phyloP scores from a whole-genome alignment of 176 grass and related monocot species.

The Oryza coarctata region DNA sequence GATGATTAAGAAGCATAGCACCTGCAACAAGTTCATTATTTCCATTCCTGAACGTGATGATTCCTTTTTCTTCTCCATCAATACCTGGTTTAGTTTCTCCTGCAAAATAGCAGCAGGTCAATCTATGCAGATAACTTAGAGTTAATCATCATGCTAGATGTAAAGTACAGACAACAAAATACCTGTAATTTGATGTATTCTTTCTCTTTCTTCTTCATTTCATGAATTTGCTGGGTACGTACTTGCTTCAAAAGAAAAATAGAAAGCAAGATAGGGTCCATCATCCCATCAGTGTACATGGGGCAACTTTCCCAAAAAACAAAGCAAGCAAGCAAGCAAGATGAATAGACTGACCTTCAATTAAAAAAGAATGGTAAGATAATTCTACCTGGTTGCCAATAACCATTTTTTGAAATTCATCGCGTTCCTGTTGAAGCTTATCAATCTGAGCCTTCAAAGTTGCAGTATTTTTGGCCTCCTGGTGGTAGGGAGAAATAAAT shows the following conservation, averaged over 20 bases:
- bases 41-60: constrained; percentile 97
- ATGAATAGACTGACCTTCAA: not conserved
- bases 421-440: constrained; percentile 91
- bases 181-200: constrained; percentile 98
- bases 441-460: constrained; percentile 91
- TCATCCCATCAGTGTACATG: not conserved
- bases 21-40: constrained; percentile 98
- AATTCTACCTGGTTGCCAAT: constrained; percentile 93
- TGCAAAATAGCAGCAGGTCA: constrained; percentile 40
- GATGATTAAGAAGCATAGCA: constrained; percentile 33
- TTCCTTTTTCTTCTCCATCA: constrained; percentile 98
- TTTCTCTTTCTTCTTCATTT: constrained; percentile 99
- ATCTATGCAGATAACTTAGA: constrained; percentile 4
- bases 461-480: constrained; percentile 92
- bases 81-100: constrained; percentile 91
- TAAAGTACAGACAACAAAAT: constrained; percentile 28
- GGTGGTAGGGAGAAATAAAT: constrained; percentile 26
- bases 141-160: constrained; percentile 4
- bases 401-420: constrained; percentile 99
- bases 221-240: constrained; percentile 94
- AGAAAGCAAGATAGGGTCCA: constrained; percentile 12
- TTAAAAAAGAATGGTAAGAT: not conserved
- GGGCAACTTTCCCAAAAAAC: not conserved
- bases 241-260: constrained; percentile 75
- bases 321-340: constrained; percentile 18